phyloP scores from a whole-genome alignment of 441 rosid genomes.

The Erysimum pusillum region DNA sequence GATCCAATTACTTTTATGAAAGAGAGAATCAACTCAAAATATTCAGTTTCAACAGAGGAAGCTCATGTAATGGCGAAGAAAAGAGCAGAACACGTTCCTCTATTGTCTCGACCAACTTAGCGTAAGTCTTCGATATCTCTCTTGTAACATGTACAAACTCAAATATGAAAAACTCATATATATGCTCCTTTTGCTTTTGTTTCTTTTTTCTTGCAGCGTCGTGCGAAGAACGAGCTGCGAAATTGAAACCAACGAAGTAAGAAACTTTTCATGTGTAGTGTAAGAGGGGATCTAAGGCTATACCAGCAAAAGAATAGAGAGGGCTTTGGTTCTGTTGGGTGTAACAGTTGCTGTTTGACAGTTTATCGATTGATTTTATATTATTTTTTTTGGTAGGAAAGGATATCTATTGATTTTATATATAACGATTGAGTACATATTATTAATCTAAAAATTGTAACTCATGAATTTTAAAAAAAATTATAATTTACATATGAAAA shows the following conservation, averaged over 20 bases:
- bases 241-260: slow-evolving; percentile 48
- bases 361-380: too few relatives aligned
- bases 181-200: slow-evolving; percentile 8
- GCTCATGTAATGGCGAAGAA: slow-evolving; percentile 47
- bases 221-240: slow-evolving; percentile 71
- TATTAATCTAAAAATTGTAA: too few relatives aligned
- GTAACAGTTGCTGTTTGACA: too few relatives aligned
- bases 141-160: slow-evolving; percentile 17
- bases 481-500: too few relatives aligned
- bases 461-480: too few relatives aligned
- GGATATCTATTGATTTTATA: too few relatives aligned
- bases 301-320: too few relatives aligned
- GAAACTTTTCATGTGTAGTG: slow-evolving; percentile 20
- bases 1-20: not conserved
- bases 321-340: too few relatives aligned
- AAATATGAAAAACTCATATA: slow-evolving; percentile 12
- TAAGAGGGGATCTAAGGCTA: too few relatives aligned
- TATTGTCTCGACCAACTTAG: slow-evolving; percentile 81
- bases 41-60: slow-evolving; percentile 46
- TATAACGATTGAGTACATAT: too few relatives aligned
- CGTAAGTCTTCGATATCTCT: slow-evolving; percentile 60
- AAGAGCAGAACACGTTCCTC: slow-evolving; percentile 63
- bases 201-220: slow-evolving; percentile 57
- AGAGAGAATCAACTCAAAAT: slow-evolving; percentile 4
- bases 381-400: too few relatives aligned